Evolutionary conservation across 768 basidiomycete genomes (phyloP).

Genomic region (Gymnopilus junonius): DNA sequence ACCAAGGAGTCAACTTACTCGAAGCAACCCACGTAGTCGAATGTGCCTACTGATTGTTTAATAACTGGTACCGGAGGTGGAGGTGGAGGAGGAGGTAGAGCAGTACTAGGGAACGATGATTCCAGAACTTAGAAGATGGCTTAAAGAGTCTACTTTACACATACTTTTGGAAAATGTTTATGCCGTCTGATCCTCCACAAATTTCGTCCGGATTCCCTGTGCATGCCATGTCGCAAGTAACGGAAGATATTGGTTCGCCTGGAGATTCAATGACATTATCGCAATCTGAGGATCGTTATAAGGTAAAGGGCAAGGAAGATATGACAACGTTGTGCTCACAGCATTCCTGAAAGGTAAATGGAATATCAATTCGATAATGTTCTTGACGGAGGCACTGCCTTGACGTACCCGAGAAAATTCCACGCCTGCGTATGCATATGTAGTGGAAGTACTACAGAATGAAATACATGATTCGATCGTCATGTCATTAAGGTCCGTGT

Average conservation of each 20-base stretch:
- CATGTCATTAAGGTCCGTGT: slow-evolving; percentile 52
- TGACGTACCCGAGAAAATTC: slow-evolving; percentile 45
- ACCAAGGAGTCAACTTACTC: slow-evolving; percentile 6
- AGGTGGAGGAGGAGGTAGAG: neutral
- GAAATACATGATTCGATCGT: slow-evolving; percentile 53
- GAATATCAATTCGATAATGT: neutral
- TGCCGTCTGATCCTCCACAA: slow-evolving; percentile 3
- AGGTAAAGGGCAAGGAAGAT: neutral
- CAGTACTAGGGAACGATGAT: neutral
- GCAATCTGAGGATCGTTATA: slow-evolving; percentile 1
- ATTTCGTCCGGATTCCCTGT: slow-evolving; percentile 2
- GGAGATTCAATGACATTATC: slow-evolving; percentile 7
- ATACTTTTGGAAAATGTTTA: slow-evolving; percentile 8
- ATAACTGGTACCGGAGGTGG: slow-evolving; percentile 9
- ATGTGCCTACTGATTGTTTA: slow-evolving; percentile 14
- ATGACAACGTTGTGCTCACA: neutral
- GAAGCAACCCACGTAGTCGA: slow-evolving; percentile 20
- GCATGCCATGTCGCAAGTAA: slow-evolving; percentile 7
- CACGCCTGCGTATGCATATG: slow-evolving; percentile 65
- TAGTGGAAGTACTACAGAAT: slow-evolving; percentile 43
- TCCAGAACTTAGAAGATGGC: neutral
- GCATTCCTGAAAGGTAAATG: no score
- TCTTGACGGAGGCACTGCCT: neutral
- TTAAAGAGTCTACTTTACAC: neutral
- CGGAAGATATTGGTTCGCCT: neutral